These are phyloP conservation scores for Fragilariopsis cylindrus DNA, from an alignment of 108 stramenopile genomes.

Conservation along the genomic window DNA sequence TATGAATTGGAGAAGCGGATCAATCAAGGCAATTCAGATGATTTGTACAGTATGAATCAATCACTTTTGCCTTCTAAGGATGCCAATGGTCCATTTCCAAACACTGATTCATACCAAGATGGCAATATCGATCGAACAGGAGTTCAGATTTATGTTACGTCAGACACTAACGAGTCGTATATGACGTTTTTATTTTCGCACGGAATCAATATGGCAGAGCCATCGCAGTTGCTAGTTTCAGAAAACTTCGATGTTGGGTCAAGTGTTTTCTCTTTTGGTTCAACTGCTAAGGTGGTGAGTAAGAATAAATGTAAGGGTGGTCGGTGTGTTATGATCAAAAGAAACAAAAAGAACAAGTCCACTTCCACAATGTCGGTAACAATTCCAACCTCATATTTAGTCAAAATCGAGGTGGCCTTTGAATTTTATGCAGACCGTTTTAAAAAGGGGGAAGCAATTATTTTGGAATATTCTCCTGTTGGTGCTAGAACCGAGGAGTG, in stretches of 20 bases:
- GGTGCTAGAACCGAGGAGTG: background rate
- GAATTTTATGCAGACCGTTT: background rate
- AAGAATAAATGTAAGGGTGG: background rate
- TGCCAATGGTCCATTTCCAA: constrained; percentile 31
- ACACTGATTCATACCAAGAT: constrained; percentile 49
- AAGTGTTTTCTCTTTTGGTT: background rate
- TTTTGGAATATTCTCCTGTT: constrained; percentile 3
- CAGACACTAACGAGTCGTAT: constrained; percentile 9
- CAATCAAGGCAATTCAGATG: constrained; percentile 35
- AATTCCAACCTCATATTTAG: background rate
- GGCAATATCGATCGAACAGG: constrained; percentile 39
- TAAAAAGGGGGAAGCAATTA: background rate
- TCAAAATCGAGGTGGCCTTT: background rate
- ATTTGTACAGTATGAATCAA: constrained; percentile 28
- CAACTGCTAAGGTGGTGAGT: background rate
- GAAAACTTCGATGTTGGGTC: constrained; percentile 4
- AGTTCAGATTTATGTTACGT: constrained; percentile 30
- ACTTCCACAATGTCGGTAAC: background rate
- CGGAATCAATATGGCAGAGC: background rate
- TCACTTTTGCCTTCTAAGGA: constrained; percentile 11
- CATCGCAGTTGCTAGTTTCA: background rate
- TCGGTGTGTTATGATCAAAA: background rate
- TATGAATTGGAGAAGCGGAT: constrained; percentile 61
- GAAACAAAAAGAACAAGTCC: background rate
- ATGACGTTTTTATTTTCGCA: constrained; percentile 39